These are phyloP conservation scores for Coelastrella sp. DNA, from an alignment of 139 green algal genomes.

Conservation along the genomic window DNA sequence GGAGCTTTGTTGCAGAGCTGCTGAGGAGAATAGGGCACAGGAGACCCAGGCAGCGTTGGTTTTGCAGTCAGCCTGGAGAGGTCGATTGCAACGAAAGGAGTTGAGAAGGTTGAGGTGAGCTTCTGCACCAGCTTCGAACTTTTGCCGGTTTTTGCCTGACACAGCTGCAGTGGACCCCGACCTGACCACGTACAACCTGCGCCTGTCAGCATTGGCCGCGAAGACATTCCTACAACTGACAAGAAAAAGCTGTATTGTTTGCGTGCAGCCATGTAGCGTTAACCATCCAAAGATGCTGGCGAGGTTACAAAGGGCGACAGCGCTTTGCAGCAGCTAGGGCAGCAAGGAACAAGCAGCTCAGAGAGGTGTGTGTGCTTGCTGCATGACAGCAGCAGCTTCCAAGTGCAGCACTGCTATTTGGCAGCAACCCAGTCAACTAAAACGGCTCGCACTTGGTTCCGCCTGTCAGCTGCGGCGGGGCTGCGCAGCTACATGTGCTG, in stretches of 20 bases:
- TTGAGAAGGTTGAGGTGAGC: background rate
- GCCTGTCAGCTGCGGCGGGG: too few species aligned
- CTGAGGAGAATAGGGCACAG: background rate
- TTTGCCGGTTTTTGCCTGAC: too few species aligned
- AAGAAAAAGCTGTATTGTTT: background rate
- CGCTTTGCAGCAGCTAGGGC: slow-evolving; percentile 41
- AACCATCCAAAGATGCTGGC: slow-evolving; percentile 65
- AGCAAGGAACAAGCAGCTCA: slow-evolving; percentile 50
- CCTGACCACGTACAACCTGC: too few species aligned
- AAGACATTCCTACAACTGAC: too few species aligned
- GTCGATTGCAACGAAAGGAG: slow-evolving; percentile 10
- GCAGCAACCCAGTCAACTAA: too few species aligned
- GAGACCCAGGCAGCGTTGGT: slow-evolving; percentile 17
- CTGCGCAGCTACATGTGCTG: too few species aligned
- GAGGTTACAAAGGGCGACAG: slow-evolving; percentile 66
- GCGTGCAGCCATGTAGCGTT: slow-evolving; percentile 18
- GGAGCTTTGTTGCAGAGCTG: slow-evolving; percentile 6
- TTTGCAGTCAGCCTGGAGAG: slow-evolving; percentile 33
- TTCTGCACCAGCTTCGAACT: too few species aligned
- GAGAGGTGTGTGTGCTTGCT: slow-evolving; percentile 46
- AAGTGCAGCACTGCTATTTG: too few species aligned
- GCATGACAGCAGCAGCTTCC: background rate
- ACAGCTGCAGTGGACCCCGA: too few species aligned
- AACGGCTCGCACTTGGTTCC: too few species aligned
- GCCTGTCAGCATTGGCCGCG: too few species aligned